phyloP scores from a whole-genome alignment of 495 filamentous ascomycete species.

The Acidiella bohemica region DNA sequence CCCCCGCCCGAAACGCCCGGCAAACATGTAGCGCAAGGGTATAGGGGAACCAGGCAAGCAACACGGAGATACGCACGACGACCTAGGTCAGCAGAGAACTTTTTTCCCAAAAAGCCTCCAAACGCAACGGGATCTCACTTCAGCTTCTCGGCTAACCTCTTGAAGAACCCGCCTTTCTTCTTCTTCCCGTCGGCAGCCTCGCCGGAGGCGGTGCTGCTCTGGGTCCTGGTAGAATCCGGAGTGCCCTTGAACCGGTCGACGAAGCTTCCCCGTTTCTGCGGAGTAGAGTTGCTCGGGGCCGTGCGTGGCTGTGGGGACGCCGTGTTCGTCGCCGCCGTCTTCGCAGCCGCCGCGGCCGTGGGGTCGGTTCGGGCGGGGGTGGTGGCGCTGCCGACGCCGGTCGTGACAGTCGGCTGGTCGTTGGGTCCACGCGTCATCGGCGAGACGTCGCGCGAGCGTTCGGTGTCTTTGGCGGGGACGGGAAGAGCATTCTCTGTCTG shows the following conservation, averaged over 20 bases:
- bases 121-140: no score
- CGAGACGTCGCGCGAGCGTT: constrained; percentile 23
- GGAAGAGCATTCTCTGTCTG: background rate
- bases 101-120: no score
- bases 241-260: constrained; percentile 13
- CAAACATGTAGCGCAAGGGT: no score
- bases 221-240: constrained; percentile 3
- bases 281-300: constrained; percentile 3
- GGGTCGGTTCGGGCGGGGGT: constrained; percentile 9
- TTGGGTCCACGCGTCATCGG: no score
- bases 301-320: constrained; percentile 10
- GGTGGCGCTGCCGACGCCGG: constrained; percentile 7
- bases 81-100: no score
- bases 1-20: no score
- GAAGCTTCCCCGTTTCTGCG: constrained; percentile 16
- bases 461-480: background rate
- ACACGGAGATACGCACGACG: no score
- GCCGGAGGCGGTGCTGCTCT: background rate
- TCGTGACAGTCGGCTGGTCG: no score
- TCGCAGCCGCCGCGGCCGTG: constrained; percentile 22
- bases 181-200: background rate
- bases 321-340: constrained; percentile 13
- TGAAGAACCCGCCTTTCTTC: constrained; percentile 19
- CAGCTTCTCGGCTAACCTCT: constrained; percentile 18
- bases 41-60: no score